Evolutionary conservation across 371 early-diverging fungal species (phyloP), one percentile per base, ranked within the genome.

Genomic region (Mycotypha africana): DNA sequence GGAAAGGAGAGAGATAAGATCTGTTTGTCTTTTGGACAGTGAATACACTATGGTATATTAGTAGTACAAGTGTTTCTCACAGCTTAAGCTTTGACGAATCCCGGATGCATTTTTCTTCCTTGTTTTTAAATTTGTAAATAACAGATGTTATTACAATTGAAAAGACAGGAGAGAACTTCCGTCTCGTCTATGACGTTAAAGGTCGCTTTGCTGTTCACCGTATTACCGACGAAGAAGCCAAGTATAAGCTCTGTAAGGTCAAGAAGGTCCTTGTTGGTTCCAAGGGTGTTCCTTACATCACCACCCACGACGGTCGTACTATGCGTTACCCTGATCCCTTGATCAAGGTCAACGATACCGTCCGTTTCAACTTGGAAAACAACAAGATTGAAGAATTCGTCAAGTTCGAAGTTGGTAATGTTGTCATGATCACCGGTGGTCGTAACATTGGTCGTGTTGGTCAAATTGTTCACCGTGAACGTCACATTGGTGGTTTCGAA

Each of bases 361-460:
- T 99, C 74, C 98, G 97, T 84, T 73, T 98, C 64, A 94, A 99
- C 76, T 59, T 99, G 47, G 96, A 88, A 64, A 81, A 83, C 41
- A 83, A 88, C 68, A 99, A 98, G 89, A 85, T 98, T 62, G 76
- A 78, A 51, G 99, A 92, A 55, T 90, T 85, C 66, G 74, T 95
- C 81, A 92, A 92, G 82, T 97, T 99, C 74, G 97, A 93, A 56
- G 77, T 84, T 35, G 99, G 99, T 60, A 97, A 97, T 80, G 70
- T 97, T 33, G 95, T 85, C 56, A 95, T 89, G 88, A 85, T 95
- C 63, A 98, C 97, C 60, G 97, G 96, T 61, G 99, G 99, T 70
- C 93, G 94, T 67, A 97, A 97, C 87, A 92, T 93, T 80, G 99
- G 99, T 63, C 95, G 99, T 82, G 90, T 99, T 60, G 99, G 99